Conservation (phyloP, 2,329 filamentous ascomycete species). For the Stemphylium vesicarium region DNA sequence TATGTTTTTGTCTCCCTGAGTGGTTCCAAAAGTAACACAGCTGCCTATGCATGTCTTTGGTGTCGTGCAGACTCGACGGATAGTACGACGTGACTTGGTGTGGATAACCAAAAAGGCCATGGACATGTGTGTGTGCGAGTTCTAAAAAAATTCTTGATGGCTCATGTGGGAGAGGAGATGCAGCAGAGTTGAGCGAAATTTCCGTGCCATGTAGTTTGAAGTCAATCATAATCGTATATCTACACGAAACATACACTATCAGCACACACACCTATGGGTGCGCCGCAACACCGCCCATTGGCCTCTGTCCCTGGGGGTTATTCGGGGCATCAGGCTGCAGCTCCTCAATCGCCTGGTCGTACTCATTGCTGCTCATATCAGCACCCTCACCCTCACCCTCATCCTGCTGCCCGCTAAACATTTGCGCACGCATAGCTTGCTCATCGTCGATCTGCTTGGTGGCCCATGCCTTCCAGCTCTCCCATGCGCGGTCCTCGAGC, state of each 20-base stretch:
- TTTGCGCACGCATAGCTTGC: constrained; percentile 55
- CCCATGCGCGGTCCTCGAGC: constrained; percentile 79
- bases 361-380: constrained; percentile 30
- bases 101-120: no score
- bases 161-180: neutral
- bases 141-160: neutral
- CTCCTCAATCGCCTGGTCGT: constrained; percentile 45
- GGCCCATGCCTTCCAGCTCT: constrained; percentile 87
- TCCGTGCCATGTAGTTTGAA: neutral
- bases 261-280: constrained; percentile 42
- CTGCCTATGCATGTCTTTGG: no score
- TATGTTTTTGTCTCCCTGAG: no score
- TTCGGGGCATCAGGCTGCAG: constrained; percentile 29
- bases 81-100: no score
- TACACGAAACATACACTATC: constrained; percentile 32
- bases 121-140: no score
- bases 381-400: constrained; percentile 24
- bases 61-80: no score
- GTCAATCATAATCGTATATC: constrained; percentile 15
- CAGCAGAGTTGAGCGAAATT: no score
- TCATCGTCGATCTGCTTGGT: constrained; percentile 57
- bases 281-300: constrained; percentile 45
- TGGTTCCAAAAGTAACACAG: no score
- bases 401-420: constrained; percentile 44
- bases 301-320: constrained; percentile 41